Base-by-base conservation (phyloP, 2,329 filamentous ascomycete genomes). In the Erysiphe pulchra region DNA sequence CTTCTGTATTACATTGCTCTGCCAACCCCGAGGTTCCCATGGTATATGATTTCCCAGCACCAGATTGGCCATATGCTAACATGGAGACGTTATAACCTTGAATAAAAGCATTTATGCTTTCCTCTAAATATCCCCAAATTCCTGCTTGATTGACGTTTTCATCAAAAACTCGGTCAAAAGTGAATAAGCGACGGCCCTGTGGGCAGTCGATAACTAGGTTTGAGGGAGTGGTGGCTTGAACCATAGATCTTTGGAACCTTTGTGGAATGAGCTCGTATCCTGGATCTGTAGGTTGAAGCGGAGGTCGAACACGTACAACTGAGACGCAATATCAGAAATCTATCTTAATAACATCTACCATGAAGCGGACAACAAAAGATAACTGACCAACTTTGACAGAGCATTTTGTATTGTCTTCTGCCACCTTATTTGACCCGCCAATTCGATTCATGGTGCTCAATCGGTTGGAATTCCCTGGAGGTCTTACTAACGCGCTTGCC, bases 51-150 rank as follows among this genome's bases (percentile, higher is more conserved):
- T 98, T 98, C 54, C 90, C 90, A 11, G 90, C 85, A 47, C 90
- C 90, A 28, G 90, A 98, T 65, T 98, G 90, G 52, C 90, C 90
- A 57, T 98, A 98, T 42, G 90, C 90, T 55, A 98, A 67, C 44
- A 98, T 75, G 3, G 90, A 98, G 48, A 98, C 90, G 73, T 98
- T 98, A 71, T 95, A 98, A 46, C 90, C 90, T 58, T 94, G 84
- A 1, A 90, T 67, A 55, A 98, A 98, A 2, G 86, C 82, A 54
- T 70, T 75, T 53, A 95, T 80, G 54, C 85, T 92, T 53, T 98
- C 90, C 50, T 75, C 75, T 43, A 98, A 67, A 56, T 98, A 98
- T 42, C 93, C 81, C 82, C 87, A 98, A 42, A 98, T 65, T 42
- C 86, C 87, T 52, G 90, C 80, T 60, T 98, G 90, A 48, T 73